phyloP scores from a whole-genome alignment of 1,139 yeast species.

The Candida anutae region DNA sequence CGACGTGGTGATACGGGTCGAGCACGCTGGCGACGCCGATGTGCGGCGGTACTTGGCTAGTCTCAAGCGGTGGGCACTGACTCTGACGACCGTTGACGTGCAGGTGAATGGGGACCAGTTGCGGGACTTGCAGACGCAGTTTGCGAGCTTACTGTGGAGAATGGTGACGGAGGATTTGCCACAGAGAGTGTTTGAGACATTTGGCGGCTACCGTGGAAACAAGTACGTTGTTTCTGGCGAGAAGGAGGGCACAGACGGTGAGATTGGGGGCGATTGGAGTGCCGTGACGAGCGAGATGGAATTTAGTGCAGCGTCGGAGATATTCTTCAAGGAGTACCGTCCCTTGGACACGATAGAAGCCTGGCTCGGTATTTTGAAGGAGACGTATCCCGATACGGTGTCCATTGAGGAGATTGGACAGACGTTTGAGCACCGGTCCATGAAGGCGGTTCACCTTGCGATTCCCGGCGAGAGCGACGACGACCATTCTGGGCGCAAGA shows the following conservation, averaged over 20 bases:
- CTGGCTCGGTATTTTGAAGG: slow-evolving; percentile 58
- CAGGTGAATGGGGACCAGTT: slow-evolving; percentile 22
- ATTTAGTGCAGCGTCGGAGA: slow-evolving; percentile 18
- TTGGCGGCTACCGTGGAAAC: no score
- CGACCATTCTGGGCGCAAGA: slow-evolving; percentile 46
- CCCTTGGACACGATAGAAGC: slow-evolving; percentile 60
- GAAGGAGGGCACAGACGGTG: not conserved
- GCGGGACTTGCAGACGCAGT: slow-evolving; percentile 13
- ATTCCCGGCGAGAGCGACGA: slow-evolving; percentile 34
- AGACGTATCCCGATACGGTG: slow-evolving; percentile 53
- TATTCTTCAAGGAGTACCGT: slow-evolving; percentile 66
- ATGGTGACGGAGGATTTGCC: slow-evolving; percentile 51
- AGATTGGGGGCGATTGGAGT: not conserved
- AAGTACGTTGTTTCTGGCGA: not conserved
- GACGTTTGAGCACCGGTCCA: slow-evolving; percentile 65
- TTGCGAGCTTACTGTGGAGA: slow-evolving; percentile 15
- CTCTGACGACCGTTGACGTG: slow-evolving; percentile 25
- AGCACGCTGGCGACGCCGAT: slow-evolving; percentile 11
- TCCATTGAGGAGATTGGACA: slow-evolving; percentile 60
- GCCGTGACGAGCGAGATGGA: slow-evolving; percentile 1
- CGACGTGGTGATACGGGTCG: slow-evolving; percentile 44
- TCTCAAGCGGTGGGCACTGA: slow-evolving; percentile 23
- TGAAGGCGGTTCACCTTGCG: slow-evolving; percentile 58
- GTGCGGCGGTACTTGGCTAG: slow-evolving; percentile 13
- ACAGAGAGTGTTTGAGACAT: slow-evolving; percentile 48